Conservation (phyloP, 208 protist genomes). For the Wallacemonas sp. region DNA sequence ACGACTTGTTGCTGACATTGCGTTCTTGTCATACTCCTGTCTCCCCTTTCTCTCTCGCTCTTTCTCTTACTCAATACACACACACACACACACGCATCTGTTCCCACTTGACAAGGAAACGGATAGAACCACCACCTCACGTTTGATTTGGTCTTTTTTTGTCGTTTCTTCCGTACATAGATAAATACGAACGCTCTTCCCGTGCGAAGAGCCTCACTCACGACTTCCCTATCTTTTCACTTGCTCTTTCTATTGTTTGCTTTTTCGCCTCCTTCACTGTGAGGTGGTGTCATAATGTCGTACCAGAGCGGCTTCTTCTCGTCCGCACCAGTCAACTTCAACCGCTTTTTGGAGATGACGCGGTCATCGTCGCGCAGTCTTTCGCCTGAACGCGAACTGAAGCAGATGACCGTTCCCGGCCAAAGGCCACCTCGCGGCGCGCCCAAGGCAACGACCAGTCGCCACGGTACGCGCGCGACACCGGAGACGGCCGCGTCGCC, state of each 20-base stretch:
- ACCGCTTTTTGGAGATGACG: slow-evolving; percentile 60
- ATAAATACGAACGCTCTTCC: neutral
- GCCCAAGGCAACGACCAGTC: neutral
- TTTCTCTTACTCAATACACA: no score
- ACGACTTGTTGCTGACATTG: no score
- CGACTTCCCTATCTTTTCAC: no score
- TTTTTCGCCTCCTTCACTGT: no score
- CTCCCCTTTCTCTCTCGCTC: no score
- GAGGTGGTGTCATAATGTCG: no score
- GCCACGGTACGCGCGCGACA: neutral
- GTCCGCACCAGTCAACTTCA: slow-evolving; percentile 57
- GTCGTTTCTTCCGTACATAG: slow-evolving; percentile 9
- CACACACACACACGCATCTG: no score
- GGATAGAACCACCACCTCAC: no score
- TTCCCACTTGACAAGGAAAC: no score
- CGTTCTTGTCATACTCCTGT: no score
- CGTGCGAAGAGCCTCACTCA: no score
- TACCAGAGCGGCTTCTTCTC: slow-evolving; percentile 26
- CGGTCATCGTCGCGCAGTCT: slow-evolving; percentile 50
- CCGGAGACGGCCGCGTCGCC: neutral
- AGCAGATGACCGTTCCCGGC: slow-evolving; percentile 63
- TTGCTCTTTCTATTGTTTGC: no score
- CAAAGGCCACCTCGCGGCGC: slow-evolving; percentile 4
- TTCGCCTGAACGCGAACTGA: slow-evolving; percentile 71
- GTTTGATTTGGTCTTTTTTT: neutral